Base-by-base conservation (phyloP, 129 eudicot species). In the Pulicaria dysenterica region DNA sequence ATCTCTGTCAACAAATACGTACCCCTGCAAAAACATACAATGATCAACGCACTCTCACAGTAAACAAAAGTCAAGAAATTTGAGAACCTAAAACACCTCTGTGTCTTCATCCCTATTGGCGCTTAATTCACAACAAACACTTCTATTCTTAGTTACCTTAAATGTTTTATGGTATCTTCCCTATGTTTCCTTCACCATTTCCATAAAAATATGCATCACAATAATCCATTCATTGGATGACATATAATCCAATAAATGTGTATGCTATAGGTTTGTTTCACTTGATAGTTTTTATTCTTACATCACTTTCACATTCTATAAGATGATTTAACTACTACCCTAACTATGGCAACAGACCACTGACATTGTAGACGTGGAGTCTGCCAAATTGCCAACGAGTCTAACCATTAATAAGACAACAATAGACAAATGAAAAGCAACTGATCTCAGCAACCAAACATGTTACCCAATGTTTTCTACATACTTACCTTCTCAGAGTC, bases 1-100 rank as follows among this genome's bases (percentile, higher is more conserved):
- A 59, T 92, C 98, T 85, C 98, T 89, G 59, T 92, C 98, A 34
- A 92, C 84, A 76, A 89, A 92, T 8, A 92, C 81, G 64, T 79
- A 89, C 39, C 98, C 98, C 97, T 92, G 88, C 74, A 84, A 51
- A 24, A 79, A 60, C 17, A 37, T 24, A 50, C 64, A 44, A 38
- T 56, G 34, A 37, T 13, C 47, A 60, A 39, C 3, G 42, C 54
- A 40, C 24, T 13, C 13, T 70, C 24, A 2, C 38, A 38, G 36
- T 57, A 40, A 46, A 56, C 62, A 64, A 43, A 61, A 19, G 41
- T 61, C 49, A 49, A 73, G 24, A 77, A 46, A 13, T 34, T 45
- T 55, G 61, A 45, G 41, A 47, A 15, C 46, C 58, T 44, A 46
- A 24, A 24, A 24, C 31, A 24, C 31, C 1, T 24, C 2, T 24